These are phyloP conservation scores for Phaeosphaeriaceae sp. DNA, from an alignment of 2,329 filamentous ascomycete species.

Conservation along the genomic window DNA sequence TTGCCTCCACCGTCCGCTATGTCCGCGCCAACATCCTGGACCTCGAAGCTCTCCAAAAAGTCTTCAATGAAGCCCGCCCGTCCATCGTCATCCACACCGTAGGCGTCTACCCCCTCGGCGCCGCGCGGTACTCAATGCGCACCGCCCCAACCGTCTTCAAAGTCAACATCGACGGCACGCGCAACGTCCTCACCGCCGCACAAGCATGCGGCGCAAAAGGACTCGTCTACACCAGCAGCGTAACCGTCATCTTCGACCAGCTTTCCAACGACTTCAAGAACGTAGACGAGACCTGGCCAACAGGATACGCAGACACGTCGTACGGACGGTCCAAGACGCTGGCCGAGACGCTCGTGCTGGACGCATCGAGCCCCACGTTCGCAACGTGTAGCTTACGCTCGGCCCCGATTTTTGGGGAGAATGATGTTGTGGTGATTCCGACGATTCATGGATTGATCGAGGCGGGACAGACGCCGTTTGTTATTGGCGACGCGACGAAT, in stretches of 20 bases:
- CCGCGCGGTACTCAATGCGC: slow-evolving; percentile 49
- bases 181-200: slow-evolving; percentile 76
- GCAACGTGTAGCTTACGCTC: slow-evolving; percentile 84
- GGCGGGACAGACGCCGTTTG: slow-evolving; percentile 73
- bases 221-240: slow-evolving; percentile 90
- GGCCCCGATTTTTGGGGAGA: slow-evolving; percentile 89
- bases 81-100: slow-evolving; percentile 93
- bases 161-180: slow-evolving; percentile 89
- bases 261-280: slow-evolving; percentile 75
- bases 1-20: slow-evolving; percentile 39
- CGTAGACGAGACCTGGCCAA: slow-evolving; percentile 82
- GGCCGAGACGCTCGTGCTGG: slow-evolving; percentile 81
- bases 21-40: slow-evolving; percentile 52
- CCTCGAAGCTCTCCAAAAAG: slow-evolving; percentile 38
- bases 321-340: slow-evolving; percentile 92
- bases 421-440: slow-evolving; percentile 78
- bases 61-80: slow-evolving; percentile 71
- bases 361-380: slow-evolving; percentile 72
- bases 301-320: slow-evolving; percentile 74
- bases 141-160: slow-evolving; percentile 67
- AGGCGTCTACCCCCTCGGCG: slow-evolving; percentile 52
- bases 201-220: slow-evolving; percentile 73
- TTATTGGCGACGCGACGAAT: slow-evolving; percentile 78
- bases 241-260: slow-evolving; percentile 86
- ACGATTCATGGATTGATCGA: slow-evolving; percentile 76